Evolutionary conservation across 2,329 filamentous ascomycete genomes (phyloP).

Genomic region (Ascochyta fabae): DNA sequence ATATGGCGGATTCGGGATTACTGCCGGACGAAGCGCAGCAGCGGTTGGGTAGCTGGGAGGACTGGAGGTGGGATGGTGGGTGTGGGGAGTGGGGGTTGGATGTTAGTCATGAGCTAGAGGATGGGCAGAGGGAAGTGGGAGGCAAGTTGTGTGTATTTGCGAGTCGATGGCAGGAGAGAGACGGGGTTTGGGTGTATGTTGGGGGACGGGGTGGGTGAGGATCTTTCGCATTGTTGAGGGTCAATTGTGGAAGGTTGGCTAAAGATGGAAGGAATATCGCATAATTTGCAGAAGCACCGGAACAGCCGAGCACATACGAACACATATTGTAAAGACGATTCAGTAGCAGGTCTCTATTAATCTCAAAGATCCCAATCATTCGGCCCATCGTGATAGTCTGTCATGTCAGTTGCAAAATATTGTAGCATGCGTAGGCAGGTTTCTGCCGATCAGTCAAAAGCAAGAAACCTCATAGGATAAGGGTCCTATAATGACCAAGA

Average conservation of each 20-base stretch:
- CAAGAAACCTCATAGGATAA: no score
- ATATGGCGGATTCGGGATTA: conserved; percentile 7
- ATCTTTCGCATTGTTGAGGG: background rate
- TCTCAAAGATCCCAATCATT: no score
- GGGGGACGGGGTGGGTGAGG: conserved; percentile 1
- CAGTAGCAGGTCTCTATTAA: no score
- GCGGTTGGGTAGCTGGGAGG: conserved; percentile 6
- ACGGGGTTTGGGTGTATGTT: conserved; percentile 10
- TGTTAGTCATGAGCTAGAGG: conserved; percentile 9
- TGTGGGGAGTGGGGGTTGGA: conserved; percentile 13
- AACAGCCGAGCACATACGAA: no score
- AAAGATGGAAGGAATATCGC: no score
- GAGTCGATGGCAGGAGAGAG: conserved; percentile 9
- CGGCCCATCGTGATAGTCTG: no score
- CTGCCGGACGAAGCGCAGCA: conserved; percentile 12
- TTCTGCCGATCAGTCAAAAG: no score
- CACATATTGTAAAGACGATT: no score
- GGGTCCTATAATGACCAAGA: no score
- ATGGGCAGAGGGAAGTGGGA: background rate
- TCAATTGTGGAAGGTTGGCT: background rate
- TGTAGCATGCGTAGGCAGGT: no score
- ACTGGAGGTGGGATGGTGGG: conserved; percentile 10
- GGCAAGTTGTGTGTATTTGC: conserved; percentile 10
- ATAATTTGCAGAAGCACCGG: no score
- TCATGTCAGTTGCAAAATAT: no score